Evolutionary conservation across 805 yeast species (phyloP).

Genomic region (Metschnikowia santaceciliae): DNA sequence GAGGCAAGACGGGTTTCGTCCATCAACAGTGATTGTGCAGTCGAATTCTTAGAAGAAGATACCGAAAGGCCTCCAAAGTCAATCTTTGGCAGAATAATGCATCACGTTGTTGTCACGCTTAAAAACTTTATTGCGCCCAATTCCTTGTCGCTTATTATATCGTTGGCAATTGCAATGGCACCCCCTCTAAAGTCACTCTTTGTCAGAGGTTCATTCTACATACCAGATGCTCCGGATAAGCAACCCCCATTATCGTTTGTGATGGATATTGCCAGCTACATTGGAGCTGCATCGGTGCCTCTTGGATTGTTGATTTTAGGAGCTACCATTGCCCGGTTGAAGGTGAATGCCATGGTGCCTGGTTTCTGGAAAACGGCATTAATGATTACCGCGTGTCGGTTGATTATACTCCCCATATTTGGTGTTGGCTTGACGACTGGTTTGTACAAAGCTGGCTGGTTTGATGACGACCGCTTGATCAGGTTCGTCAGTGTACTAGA

Average conservation of each 20-base stretch:
- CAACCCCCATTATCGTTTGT: constrained; percentile 80
- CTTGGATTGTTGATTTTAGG: constrained; percentile 79
- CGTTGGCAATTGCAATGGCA: constrained; percentile 71
- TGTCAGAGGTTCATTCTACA: constrained; percentile 45
- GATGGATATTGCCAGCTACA: constrained; percentile 74
- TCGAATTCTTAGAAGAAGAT: constrained; percentile 7
- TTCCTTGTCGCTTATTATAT: constrained; percentile 61
- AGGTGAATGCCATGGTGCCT: constrained; percentile 53
- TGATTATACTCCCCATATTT: constrained; percentile 72
- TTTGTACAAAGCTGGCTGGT: constrained; percentile 59
- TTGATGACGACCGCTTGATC: constrained; percentile 55
- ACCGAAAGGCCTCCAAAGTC: not conserved
- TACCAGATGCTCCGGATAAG: constrained; percentile 79
- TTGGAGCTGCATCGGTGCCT: constrained; percentile 88
- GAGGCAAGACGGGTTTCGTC: constrained; percentile 10
- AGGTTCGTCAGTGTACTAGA: constrained; percentile 71
- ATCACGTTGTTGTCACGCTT: constrained; percentile 15
- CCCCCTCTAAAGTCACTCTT: constrained; percentile 63
- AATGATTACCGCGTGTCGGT: constrained; percentile 51
- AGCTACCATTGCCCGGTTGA: constrained; percentile 78
- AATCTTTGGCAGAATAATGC: not conserved
- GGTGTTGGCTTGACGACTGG: constrained; percentile 63
- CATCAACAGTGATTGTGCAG: constrained; percentile 6
- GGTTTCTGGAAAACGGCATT: constrained; percentile 71
- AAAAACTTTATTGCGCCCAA: constrained; percentile 66